Evolutionary conservation across 176 grass and related monocot species (phyloP).

Genomic region (Oryza officinalis): DNA sequence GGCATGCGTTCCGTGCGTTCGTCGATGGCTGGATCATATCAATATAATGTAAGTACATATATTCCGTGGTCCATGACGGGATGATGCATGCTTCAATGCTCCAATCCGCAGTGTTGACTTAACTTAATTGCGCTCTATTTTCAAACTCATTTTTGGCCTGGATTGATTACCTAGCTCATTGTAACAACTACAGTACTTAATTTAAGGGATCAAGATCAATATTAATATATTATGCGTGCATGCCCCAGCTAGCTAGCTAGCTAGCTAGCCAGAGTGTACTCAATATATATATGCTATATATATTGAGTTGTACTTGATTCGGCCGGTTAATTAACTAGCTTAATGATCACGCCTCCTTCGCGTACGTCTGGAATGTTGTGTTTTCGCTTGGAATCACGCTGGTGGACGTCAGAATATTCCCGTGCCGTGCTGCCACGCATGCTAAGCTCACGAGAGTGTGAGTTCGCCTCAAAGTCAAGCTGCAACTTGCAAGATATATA

Average conservation of each 20-base stretch:
- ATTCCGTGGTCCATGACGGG: neutral
- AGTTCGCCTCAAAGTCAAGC: neutral
- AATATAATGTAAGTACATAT: neutral
- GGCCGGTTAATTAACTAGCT: neutral
- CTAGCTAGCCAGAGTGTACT: no score
- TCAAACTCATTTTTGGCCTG: no score
- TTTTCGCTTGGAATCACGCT: constrained; percentile 18
- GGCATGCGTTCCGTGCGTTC: no score
- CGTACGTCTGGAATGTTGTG: neutral
- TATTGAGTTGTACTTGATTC: neutral
- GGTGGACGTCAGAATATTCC: constrained; percentile 29
- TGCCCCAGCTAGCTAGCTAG: no score
- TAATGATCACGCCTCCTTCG: constrained; percentile 8
- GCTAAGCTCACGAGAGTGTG: neutral
- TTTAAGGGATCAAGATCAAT: no score
- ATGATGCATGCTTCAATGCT: neutral
- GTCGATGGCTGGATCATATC: no score
- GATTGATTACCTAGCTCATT: no score
- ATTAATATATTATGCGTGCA: no score
- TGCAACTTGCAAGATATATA: constrained; percentile 27
- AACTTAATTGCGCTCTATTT: no score
- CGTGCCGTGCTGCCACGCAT: neutral
- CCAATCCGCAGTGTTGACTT: no score
- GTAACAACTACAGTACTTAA: no score
- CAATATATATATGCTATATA: no score